These are phyloP conservation scores for Misopates orontium DNA, from an alignment of 257 asterid genomes.

Conservation along the genomic window DNA sequence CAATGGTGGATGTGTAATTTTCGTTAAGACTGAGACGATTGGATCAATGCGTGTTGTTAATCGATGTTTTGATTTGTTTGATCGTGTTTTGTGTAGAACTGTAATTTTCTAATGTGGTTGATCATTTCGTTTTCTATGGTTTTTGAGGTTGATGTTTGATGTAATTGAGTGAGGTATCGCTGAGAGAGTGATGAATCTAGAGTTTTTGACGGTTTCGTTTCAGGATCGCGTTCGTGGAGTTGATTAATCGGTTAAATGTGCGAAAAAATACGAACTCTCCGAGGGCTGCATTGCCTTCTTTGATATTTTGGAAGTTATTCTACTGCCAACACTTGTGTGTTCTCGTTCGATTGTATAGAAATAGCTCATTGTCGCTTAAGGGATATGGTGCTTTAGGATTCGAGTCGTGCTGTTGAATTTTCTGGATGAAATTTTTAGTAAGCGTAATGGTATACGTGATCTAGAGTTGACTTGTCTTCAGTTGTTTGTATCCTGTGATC, in stretches of 20 bases:
- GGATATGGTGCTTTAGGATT: too few species aligned
- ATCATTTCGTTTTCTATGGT: background rate
- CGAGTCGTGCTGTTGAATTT: too few species aligned
- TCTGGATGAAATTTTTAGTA: conserved; percentile 8
- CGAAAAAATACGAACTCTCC: too few species aligned
- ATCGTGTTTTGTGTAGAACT: background rate
- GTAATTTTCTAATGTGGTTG: conserved; percentile 1
- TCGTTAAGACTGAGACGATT: conserved; percentile 11
- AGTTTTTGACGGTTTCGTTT: background rate
- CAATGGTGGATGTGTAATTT: too few species aligned
- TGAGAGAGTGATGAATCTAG: conserved; percentile 17
- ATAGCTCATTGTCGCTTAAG: too few species aligned
- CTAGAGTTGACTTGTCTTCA: conserved; percentile 1
- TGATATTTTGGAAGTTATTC: too few species aligned
- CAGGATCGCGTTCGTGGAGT: conserved; percentile 14
- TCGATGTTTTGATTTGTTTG: conserved; percentile 20
- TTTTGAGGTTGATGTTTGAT: conserved; percentile 16
- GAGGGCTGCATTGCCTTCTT: too few species aligned
- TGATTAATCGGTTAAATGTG: background rate
- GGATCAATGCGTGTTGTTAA: conserved; percentile 36
- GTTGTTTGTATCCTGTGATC: background rate
- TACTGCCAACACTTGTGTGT: too few species aligned
- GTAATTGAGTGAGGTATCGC: conserved; percentile 12
- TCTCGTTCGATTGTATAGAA: too few species aligned
- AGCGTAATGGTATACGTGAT: conserved; percentile 20